These are phyloP conservation scores for Stenogyne calaminthoides DNA, from an alignment of 305 asterid species.

Conservation along the genomic window DNA sequence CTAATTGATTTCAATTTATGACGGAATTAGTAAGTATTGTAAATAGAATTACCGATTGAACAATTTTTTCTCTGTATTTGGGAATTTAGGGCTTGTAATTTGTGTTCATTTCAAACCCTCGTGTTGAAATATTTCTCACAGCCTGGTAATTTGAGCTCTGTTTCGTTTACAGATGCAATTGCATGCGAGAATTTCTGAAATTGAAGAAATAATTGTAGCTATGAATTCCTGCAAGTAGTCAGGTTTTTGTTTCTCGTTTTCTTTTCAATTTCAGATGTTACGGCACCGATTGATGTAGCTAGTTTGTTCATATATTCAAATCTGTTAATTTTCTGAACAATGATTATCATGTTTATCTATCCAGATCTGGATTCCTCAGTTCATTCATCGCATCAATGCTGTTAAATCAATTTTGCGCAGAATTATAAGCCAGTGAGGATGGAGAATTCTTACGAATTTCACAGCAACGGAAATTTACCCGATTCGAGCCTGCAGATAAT, in stretches of 20 bases:
- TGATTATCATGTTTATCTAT: background rate
- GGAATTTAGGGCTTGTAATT: conserved; percentile 22
- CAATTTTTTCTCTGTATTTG: conserved; percentile 17
- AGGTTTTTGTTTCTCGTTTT: conserved; percentile 20
- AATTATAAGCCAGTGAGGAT: conserved; percentile 39
- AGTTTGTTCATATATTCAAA: background rate
- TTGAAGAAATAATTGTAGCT: conserved; percentile 18
- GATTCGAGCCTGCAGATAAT: conserved; percentile 63
- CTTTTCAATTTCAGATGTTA: background rate
- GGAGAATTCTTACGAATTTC: conserved; percentile 51
- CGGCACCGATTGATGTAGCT: background rate
- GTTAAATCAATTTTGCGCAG: conserved; percentile 34
- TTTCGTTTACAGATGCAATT: conserved; percentile 25
- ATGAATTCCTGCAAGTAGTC: background rate
- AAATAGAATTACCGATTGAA: conserved; percentile 18
- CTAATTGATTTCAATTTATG: conserved; percentile 32
- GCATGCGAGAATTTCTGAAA: conserved; percentile 22
- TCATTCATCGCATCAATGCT: conserved; percentile 33
- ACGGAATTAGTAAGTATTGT: background rate
- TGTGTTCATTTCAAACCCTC: conserved; percentile 28
- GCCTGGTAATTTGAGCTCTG: conserved; percentile 23
- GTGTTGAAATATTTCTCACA: conserved; percentile 26
- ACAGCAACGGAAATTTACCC: conserved; percentile 53
- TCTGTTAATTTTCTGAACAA: background rate
- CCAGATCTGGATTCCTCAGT: conserved; percentile 32